These are phyloP conservation scores for Globisporangium spinosum DNA, from an alignment of 352 stramenopile genomes.

Conservation along the genomic window DNA sequence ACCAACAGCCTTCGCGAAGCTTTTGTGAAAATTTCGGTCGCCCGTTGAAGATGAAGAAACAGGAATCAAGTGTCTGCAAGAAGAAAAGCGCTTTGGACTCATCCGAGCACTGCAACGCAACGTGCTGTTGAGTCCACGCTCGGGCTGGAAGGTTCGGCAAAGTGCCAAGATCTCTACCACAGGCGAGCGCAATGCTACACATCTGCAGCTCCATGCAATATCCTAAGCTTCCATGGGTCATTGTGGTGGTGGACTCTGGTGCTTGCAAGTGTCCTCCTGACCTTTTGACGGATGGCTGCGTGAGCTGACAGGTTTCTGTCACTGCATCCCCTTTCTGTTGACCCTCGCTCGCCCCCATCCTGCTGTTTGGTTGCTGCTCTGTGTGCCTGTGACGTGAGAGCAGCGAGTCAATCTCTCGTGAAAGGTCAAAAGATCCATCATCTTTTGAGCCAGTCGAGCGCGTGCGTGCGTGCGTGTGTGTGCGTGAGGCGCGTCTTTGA, in stretches of 20 bases:
- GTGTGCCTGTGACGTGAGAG: not conserved
- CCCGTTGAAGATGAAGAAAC: slow-evolving; percentile 2
- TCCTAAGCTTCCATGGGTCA: no score
- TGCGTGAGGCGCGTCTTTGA: no score
- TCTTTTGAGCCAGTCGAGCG: not conserved
- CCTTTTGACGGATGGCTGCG: not conserved
- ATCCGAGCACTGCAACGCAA: not conserved
- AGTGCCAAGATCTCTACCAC: not conserved
- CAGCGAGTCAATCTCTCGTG: not conserved
- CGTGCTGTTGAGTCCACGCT: not conserved
- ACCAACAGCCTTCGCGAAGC: not conserved
- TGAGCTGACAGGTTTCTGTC: not conserved
- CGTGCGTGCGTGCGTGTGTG: no score
- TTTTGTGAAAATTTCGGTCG: not conserved
- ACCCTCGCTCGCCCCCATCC: not conserved
- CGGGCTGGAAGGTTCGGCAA: not conserved
- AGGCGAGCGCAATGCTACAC: no score
- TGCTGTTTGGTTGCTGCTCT: not conserved
- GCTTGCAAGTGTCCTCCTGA: not conserved
- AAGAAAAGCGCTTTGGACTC: not conserved
- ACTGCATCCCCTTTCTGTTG: not conserved
- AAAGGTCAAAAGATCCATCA: not conserved
- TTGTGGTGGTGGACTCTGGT: not conserved
- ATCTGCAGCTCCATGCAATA: no score
- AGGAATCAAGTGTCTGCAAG: slow-evolving; percentile 1